phyloP scores from a whole-genome alignment of 164 flowering plant species.

The Hamamelis virginiana region DNA sequence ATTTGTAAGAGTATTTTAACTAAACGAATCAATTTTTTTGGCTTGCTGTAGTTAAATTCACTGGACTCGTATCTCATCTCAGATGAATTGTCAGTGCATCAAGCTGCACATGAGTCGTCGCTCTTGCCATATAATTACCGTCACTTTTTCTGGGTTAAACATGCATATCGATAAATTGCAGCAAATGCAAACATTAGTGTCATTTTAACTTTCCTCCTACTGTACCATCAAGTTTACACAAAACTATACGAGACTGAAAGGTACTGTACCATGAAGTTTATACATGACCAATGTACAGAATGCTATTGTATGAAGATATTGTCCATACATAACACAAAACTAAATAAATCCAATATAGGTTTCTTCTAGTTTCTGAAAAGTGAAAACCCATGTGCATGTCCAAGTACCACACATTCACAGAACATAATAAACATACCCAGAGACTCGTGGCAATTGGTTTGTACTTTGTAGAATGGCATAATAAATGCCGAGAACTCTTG shows the following conservation, averaged over 20 bases:
- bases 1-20: no score
- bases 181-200: no score
- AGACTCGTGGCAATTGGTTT: not conserved
- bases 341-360: not conserved
- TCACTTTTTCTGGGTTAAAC: no score
- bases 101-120: no score
- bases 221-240: no score
- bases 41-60: no score
- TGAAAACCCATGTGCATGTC: conserved; percentile 4
- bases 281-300: conserved; percentile 6
- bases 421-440: not conserved
- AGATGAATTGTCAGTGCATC: no score
- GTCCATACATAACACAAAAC: not conserved
- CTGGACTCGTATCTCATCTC: no score
- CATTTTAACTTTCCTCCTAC: no score
- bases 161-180: no score
- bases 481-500: not conserved
- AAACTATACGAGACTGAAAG: not conserved
- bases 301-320: not conserved
- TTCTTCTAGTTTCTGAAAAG: not conserved
- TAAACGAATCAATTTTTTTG: no score
- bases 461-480: not conserved
- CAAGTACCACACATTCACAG: conserved; percentile 17
- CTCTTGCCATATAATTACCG: no score
- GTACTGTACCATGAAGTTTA: not conserved